A percentile compares a stretch with the other conserved stretches of the same genome.
These are phyloP conservation scores for Sporisorium reilianum DNA, from an alignment of 1,284 basidiomycete genomes.

Conservation along the genomic window DNA sequence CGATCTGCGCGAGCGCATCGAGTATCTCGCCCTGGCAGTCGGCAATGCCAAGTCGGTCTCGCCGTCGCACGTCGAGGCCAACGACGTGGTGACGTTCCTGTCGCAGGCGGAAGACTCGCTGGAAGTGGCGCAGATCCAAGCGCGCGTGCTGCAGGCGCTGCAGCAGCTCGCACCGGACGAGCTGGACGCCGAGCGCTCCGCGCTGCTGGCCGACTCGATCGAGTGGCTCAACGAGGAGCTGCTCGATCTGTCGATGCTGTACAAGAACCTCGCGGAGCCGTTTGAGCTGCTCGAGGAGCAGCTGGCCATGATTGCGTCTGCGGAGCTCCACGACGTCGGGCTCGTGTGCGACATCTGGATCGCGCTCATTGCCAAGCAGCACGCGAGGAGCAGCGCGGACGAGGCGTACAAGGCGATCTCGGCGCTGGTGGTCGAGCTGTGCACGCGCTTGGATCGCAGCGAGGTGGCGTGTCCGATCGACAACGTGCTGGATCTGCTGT, in stretches of 20 bases:
- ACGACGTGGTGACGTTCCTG: slow-evolving; percentile 88
- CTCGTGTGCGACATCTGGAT: slow-evolving; percentile 89
- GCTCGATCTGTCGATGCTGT: slow-evolving; percentile 76
- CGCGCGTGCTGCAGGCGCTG: slow-evolving; percentile 75
- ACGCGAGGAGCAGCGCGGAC: slow-evolving; percentile 61
- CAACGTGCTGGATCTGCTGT: slow-evolving; percentile 54
- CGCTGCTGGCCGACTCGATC: slow-evolving; percentile 70
- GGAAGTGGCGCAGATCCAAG: slow-evolving; percentile 95
- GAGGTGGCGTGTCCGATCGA: slow-evolving; percentile 65
- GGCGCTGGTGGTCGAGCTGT: slow-evolving; percentile 51
- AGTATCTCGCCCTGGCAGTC: slow-evolving; percentile 77
- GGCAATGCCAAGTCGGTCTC: slow-evolving; percentile 83
- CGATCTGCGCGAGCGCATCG: slow-evolving; percentile 62
- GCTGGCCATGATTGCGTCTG: slow-evolving; percentile 90
- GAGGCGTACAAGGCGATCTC: slow-evolving; percentile 52
- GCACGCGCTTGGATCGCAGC: slow-evolving; percentile 40
- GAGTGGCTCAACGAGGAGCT: slow-evolving; percentile 72
- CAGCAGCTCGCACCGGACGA: slow-evolving; percentile 63
- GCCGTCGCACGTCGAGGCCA: slow-evolving; percentile 74
- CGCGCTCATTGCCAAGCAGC: slow-evolving; percentile 83
- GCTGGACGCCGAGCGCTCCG: slow-evolving; percentile 74
- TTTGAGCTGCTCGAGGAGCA: slow-evolving; percentile 86
- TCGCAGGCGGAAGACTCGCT: slow-evolving; percentile 94
- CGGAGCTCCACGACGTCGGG: slow-evolving; percentile 87
- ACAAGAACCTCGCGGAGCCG: slow-evolving; percentile 86